phyloP scores from a whole-genome alignment of 305 asterid genomes.

The Solanum aculeatissimum region DNA sequence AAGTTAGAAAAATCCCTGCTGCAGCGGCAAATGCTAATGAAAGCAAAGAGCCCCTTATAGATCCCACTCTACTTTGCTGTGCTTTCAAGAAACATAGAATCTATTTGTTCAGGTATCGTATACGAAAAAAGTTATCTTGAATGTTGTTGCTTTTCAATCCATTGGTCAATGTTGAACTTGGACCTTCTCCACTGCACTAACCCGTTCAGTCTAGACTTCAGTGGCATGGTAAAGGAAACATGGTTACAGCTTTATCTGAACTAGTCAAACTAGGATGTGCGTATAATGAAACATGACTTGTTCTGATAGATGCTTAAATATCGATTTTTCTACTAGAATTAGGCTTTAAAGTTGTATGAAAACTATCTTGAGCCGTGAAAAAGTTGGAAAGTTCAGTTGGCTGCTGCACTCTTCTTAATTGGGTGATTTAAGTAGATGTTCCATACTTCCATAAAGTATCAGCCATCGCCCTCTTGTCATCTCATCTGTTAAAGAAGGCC shows the following conservation, averaged over 20 bases:
- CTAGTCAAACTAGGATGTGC: background rate
- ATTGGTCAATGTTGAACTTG: background rate
- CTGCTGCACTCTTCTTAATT: background rate
- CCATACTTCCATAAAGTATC: background rate
- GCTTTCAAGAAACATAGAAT: slow-evolving; percentile 96
- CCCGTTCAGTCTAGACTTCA: background rate
- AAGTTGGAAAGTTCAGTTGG: background rate
- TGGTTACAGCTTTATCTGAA: background rate
- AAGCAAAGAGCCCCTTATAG: slow-evolving; percentile 79
- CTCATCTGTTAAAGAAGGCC: background rate
- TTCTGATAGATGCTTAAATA: background rate
- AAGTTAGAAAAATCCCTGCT: slow-evolving; percentile 78
- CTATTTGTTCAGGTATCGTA: slow-evolving; percentile 76
- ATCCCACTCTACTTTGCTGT: slow-evolving; percentile 92
- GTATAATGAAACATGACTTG: background rate
- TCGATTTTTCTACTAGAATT: background rate
- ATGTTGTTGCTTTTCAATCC: background rate
- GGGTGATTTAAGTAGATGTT: background rate
- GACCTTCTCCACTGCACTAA: background rate
- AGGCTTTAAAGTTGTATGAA: background rate
- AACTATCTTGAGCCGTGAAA: background rate
- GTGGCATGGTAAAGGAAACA: background rate
- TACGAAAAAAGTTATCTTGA: background rate
- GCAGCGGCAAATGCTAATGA: slow-evolving; percentile 84
- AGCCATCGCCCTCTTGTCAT: background rate